Evolutionary conservation across 169 alveolate species (phyloP).

Genomic region (Cryptosporidium sp.): DNA sequence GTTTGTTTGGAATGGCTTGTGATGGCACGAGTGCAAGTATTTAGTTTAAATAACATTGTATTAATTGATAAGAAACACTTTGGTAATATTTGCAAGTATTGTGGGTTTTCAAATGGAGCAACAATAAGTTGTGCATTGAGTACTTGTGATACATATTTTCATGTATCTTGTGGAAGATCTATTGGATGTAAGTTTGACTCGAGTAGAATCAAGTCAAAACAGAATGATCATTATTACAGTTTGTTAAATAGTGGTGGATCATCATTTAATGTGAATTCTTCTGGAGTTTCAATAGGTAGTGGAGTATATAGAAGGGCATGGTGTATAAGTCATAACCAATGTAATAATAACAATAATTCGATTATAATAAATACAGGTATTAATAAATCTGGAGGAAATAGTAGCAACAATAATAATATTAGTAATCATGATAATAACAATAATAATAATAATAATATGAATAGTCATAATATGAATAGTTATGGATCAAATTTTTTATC

Average conservation of each 20-base stretch:
- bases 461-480: neutral
- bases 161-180: constrained; percentile 61
- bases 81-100: constrained; percentile 44
- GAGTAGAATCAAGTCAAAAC: constrained; percentile 18
- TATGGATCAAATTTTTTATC: neutral
- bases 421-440: no score
- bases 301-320: constrained; percentile 52
- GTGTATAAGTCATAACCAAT: constrained; percentile 55
- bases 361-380: neutral
- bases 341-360: constrained; percentile 2
- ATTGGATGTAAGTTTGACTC: constrained; percentile 67
- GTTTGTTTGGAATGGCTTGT: constrained; percentile 54
- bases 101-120: constrained; percentile 52
- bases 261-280: neutral
- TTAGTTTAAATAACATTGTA: neutral
- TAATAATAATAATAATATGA: no score
- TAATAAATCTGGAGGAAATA: neutral
- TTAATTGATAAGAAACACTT: constrained; percentile 45
- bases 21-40: neutral
- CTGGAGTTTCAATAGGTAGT: neutral
- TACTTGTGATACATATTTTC: constrained; percentile 35
- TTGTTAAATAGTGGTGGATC: neutral
- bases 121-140: constrained; percentile 32
- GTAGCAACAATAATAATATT: no score
- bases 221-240: constrained; percentile 6